Percentiles rank a stretch among this genome's conserved stretches.
phyloP scores from a whole-genome alignment of 371 early-diverging fungal species.

The Phascolomyces articulosus region DNA sequence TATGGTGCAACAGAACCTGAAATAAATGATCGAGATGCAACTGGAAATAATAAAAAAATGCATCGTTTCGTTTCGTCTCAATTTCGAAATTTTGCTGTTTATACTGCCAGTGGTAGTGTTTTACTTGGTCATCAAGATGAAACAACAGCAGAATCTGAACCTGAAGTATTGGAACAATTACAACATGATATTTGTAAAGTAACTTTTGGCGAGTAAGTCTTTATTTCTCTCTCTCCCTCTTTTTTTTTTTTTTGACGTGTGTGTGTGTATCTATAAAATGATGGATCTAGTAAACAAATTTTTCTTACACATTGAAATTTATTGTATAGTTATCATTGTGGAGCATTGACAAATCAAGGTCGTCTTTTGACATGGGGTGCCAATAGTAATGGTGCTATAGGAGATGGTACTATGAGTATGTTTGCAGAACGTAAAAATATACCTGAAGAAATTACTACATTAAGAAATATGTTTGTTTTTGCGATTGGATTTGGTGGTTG shows the following conservation, averaged over 20 bases:
- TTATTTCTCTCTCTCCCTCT: not conserved
- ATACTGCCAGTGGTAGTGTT: slow-evolving; percentile 20
- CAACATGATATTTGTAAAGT: slow-evolving; percentile 29
- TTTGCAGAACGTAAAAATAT: not conserved
- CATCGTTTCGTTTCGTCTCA: slow-evolving; percentile 22
- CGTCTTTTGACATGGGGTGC: slow-evolving; percentile 45
- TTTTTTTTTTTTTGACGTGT: slow-evolving; percentile 2
- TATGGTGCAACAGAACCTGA: slow-evolving; percentile 16
- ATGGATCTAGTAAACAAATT: too few relatives aligned
- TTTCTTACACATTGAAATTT: too few relatives aligned
- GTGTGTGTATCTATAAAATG: too few relatives aligned
- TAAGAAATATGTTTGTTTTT: slow-evolving; percentile 22
- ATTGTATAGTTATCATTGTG: slow-evolving; percentile 48
- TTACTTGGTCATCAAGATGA: slow-evolving; percentile 15
- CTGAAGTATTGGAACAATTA: slow-evolving; percentile 8
- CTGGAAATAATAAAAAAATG: not conserved
- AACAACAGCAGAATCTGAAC: slow-evolving; percentile 3
- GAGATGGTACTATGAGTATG: slow-evolving; percentile 27
- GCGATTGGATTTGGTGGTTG: slow-evolving; percentile 33
- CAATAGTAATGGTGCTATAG: slow-evolving; percentile 41
- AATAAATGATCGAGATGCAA: slow-evolving; percentile 1
- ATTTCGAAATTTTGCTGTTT: slow-evolving; percentile 25
- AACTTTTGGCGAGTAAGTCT: slow-evolving; percentile 33
- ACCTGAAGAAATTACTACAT: slow-evolving; percentile 7
- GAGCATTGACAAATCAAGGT: slow-evolving; percentile 47